phyloP scores from a whole-genome alignment of 2,329 filamentous ascomycete genomes.

The Curvularia sp. region DNA sequence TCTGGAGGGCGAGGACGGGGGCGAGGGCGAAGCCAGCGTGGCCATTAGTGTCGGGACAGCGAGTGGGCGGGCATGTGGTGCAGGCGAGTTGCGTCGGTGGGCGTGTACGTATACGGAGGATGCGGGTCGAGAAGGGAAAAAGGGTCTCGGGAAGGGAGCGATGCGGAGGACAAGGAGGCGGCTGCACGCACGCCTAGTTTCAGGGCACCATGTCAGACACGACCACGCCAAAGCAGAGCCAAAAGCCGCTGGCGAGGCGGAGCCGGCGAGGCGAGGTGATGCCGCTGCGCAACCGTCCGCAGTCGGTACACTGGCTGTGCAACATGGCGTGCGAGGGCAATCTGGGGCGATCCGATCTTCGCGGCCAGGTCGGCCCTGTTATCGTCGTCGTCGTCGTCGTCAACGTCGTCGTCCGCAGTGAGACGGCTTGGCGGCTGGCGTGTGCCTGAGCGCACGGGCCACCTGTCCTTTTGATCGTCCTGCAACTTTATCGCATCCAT shows the following conservation, averaged over 20 bases:
- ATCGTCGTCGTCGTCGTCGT: not conserved
- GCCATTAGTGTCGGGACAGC: conserved; percentile 42
- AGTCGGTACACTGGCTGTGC: no score
- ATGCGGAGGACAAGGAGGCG: conserved; percentile 17
- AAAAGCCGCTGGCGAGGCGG: not conserved
- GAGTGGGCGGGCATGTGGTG: conserved; percentile 37
- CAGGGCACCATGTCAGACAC: conserved; percentile 29
- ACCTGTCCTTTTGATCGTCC: not conserved
- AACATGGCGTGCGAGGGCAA: not conserved
- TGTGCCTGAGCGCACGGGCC: not conserved
- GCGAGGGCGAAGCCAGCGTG: conserved; percentile 50
- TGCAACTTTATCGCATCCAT: not conserved
- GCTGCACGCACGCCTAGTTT: conserved; percentile 34
- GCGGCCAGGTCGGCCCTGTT: not conserved
- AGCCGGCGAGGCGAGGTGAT: no score
- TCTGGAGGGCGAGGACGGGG: conserved; percentile 49
- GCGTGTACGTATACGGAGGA: not conserved
- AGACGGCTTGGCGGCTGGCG: not conserved
- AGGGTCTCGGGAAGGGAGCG: conserved; percentile 16
- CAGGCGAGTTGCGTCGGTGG: not conserved
- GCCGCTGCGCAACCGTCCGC: no score
- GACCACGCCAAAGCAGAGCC: not conserved
- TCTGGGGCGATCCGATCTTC: not conserved
- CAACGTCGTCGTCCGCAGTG: not conserved
- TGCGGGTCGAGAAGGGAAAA: conserved; percentile 11